phyloP scores from a whole-genome alignment of 805 yeast genomes.

The Pichia rugopelliculosa region DNA sequence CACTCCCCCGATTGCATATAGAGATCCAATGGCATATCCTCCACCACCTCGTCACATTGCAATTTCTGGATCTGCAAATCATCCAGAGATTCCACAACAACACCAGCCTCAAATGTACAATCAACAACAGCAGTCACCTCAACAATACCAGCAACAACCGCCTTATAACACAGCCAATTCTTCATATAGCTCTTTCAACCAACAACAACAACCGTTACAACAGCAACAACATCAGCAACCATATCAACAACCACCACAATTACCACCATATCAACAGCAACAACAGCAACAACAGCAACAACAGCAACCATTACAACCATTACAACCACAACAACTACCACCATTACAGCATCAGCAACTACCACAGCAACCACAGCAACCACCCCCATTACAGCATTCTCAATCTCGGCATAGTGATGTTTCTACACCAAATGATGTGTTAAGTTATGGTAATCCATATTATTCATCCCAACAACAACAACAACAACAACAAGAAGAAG shows the following conservation, averaged over 20 bases:
- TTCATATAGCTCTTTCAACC: background rate
- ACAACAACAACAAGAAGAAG: constrained; percentile 4
- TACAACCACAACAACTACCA: constrained; percentile 5
- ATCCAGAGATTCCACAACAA: constrained; percentile 12
- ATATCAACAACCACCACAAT: background rate
- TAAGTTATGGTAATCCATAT: background rate
- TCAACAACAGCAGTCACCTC: constrained; percentile 5
- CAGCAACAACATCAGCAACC: background rate
- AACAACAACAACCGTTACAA: constrained; percentile 8
- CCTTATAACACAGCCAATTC: background rate
- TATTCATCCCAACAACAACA: background rate
- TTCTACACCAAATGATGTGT: background rate
- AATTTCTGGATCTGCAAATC: constrained; percentile 6
- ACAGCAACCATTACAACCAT: too few relatives aligned
- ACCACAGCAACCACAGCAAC: too few relatives aligned
- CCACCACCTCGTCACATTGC: constrained; percentile 15
- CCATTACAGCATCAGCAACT: too few relatives aligned
- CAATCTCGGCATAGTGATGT: too few relatives aligned
- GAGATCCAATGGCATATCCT: constrained; percentile 17
- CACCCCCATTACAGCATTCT: too few relatives aligned
- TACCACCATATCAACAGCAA: background rate
- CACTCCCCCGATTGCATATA: constrained; percentile 15
- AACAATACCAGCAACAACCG: constrained; percentile 9
- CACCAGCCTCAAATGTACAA: too few relatives aligned
- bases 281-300: constrained; percentile 5